These are phyloP conservation scores for Candida sakaeoensis DNA, from an alignment of 805 yeast genomes.

Conservation along the genomic window DNA sequence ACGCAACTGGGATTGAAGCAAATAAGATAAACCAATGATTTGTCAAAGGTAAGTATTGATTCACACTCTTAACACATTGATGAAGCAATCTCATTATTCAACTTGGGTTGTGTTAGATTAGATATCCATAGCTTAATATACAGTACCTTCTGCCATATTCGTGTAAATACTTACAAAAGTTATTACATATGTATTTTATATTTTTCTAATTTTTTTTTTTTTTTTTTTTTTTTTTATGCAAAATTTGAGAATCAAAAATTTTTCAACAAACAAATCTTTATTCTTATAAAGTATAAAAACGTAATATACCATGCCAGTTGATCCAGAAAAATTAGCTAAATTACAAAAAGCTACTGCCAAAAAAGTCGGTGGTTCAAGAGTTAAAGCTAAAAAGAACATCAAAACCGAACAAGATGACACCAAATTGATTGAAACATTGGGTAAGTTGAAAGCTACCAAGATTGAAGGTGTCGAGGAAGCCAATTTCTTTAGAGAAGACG, in stretches of 20 bases:
- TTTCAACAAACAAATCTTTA: conserved; percentile 8
- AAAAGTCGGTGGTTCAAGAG: conserved; percentile 83
- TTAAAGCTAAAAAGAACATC: conserved; percentile 79
- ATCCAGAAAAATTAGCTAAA: conserved; percentile 91
- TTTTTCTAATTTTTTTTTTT: too few species aligned
- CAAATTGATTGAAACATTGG: conserved; percentile 83
- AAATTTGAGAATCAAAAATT: conserved; percentile 7
- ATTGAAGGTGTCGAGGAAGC: conserved; percentile 93
- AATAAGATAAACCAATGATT: conserved; percentile 24
- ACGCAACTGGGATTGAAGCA: conserved; percentile 28
- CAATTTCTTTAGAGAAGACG: conserved; percentile 95
- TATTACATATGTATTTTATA: too few species aligned
- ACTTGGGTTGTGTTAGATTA: too few species aligned
- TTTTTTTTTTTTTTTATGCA: too few species aligned
- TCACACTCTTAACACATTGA: conserved; percentile 13
- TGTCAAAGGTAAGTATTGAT: conserved; percentile 20
- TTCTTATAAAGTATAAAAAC: not conserved
- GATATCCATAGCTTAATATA: too few species aligned
- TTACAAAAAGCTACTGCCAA: conserved; percentile 79
- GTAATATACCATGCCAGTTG: conserved; percentile 63
- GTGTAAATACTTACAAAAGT: not conserved
- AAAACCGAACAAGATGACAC: conserved; percentile 81
- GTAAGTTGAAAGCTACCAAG: conserved; percentile 85
- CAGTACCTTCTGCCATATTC: too few species aligned
- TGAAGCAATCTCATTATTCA: conserved; percentile 14